Percentiles rank a stretch among this genome's conserved stretches.
Conservation (phyloP, 2,329 filamentous ascomycete species). For the Ceratocystiopsis sp. region DNA sequence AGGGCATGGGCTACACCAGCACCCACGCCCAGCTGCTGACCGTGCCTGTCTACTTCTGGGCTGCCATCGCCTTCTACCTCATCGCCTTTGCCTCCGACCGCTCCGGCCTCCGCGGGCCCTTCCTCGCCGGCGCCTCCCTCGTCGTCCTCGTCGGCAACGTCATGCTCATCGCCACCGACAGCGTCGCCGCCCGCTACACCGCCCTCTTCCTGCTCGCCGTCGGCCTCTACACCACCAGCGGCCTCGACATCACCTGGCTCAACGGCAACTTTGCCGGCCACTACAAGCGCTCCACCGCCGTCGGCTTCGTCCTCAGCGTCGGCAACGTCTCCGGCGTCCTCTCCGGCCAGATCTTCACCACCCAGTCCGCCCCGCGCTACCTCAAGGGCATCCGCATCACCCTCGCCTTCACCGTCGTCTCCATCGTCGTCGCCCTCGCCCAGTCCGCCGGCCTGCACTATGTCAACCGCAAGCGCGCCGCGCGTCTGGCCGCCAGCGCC, state of each 20-base stretch:
- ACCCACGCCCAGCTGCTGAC: constrained; percentile 11
- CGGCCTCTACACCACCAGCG: constrained; percentile 3
- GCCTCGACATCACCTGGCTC: constrained; percentile 6
- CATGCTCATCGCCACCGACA: constrained; percentile 2
- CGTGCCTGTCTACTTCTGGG: constrained; percentile 17
- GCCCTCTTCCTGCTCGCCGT: constrained; percentile 5
- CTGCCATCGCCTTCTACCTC: constrained; percentile 12
- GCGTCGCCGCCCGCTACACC: constrained; percentile 1
- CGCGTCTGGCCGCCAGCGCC: background rate
- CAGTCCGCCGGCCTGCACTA: background rate
- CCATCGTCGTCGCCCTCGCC: background rate
- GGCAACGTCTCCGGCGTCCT: constrained; percentile 3
- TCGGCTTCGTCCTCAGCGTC: constrained; percentile 3
- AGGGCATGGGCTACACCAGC: constrained; percentile 15
- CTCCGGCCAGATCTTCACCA: constrained; percentile 6
- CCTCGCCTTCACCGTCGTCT: constrained; percentile 4
- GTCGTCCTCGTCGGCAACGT: constrained; percentile 4
- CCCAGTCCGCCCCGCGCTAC: constrained; percentile 1
- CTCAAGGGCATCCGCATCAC: constrained; percentile 1
- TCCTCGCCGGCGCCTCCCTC: background rate
- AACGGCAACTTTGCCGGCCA: constrained; percentile 5
- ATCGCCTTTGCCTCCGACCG: constrained; percentile 14
- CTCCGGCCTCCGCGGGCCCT: constrained; percentile 19
- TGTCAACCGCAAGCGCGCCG: background rate
- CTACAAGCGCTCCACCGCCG: constrained; percentile 5